Percentiles rank a stretch among this genome's conserved stretches.
These are phyloP conservation scores for Penicillium sp. DNA, from an alignment of 2,329 filamentous ascomycete genomes.

Conservation along the genomic window DNA sequence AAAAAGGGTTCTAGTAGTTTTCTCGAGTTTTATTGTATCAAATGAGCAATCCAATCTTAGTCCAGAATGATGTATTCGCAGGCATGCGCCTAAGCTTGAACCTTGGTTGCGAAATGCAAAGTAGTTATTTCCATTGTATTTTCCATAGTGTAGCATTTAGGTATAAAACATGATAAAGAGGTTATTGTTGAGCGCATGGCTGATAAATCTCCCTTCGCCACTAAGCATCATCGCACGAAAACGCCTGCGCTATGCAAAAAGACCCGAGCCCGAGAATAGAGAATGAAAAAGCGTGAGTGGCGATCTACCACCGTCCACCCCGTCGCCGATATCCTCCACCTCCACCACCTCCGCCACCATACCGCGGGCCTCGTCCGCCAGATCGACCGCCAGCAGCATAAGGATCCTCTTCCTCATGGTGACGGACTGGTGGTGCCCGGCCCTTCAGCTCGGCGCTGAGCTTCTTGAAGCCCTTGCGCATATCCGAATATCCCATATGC, in stretches of 20 bases:
- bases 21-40: not conserved
- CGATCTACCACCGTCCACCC: constrained; percentile 47
- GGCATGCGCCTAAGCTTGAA: not conserved
- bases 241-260: constrained; percentile 51
- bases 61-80: not conserved
- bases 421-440: constrained; percentile 62
- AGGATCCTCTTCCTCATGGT: constrained; percentile 59
- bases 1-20: not conserved
- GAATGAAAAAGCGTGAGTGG: constrained; percentile 4
- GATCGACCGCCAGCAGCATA: constrained; percentile 49
- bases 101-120: not conserved
- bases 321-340: constrained; percentile 52
- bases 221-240: constrained; percentile 34
- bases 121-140: not conserved
- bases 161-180: constrained; percentile 13
- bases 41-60: not conserved
- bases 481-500: constrained; percentile 96
- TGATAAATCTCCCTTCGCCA: constrained; percentile 29
- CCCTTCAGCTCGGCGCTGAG: constrained; percentile 85
- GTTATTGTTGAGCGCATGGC: constrained; percentile 27
- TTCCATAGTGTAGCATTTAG: constrained; percentile 3
- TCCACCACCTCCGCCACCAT: constrained; percentile 50
- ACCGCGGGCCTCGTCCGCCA: constrained; percentile 48
- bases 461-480: constrained; percentile 90
- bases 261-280: constrained; percentile 21